Conservation (phyloP, 1,284 basidiomycete genomes). For the Lentinula novae-zelandiae region DNA sequence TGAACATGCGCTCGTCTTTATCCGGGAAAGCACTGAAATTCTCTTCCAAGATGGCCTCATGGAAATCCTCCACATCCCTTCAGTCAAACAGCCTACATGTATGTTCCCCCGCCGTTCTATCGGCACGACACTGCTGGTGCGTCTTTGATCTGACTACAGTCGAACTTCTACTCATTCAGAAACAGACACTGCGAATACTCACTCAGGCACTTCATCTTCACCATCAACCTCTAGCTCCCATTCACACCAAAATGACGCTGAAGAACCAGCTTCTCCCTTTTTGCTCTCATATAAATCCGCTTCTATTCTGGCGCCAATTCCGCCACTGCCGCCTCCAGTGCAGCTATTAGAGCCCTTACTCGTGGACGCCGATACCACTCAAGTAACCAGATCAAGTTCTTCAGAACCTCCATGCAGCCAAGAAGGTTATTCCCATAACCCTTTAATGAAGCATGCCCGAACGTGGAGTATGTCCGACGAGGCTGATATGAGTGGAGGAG, state of each 20-base stretch:
- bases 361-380: not conserved
- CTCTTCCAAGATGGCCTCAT: constrained; percentile 30
- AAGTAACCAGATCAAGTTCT: not conserved
- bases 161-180: not conserved
- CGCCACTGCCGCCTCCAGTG: constrained; percentile 9
- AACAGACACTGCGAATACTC: not conserved
- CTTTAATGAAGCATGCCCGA: not conserved
- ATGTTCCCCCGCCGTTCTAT: constrained; percentile 40
- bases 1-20: constrained; percentile 30
- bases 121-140: not conserved
- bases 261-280: not conserved
- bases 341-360: constrained; percentile 13
- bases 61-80: constrained; percentile 27
- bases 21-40: constrained; percentile 29
- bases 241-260: not conserved
- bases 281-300: not conserved
- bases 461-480: not conserved
- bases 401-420: not conserved
- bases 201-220: not conserved
- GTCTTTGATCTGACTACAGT: not conserved
- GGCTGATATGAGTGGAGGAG: not conserved
- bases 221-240: not conserved
- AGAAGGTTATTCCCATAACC: not conserved
- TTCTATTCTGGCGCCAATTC: not conserved
- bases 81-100: constrained; percentile 30